Evolutionary conservation across 306 rosid genomes (phyloP).

Genomic region (Cajanus cajan): DNA sequence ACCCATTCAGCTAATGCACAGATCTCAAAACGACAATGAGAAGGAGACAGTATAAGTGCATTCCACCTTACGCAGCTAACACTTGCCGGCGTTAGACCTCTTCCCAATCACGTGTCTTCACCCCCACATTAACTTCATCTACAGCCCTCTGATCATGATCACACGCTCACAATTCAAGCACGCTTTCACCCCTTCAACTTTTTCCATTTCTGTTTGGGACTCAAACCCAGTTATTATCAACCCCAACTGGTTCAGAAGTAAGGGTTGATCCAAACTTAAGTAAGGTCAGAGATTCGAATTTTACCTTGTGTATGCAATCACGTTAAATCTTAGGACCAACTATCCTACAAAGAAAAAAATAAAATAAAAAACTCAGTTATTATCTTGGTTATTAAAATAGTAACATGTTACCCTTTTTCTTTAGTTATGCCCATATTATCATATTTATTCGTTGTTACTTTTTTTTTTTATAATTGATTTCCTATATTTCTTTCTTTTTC

Average conservation of each 20-base stretch:
- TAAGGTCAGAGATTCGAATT: too few relatives aligned
- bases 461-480: not conserved
- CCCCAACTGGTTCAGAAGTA: too few relatives aligned
- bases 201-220: not conserved
- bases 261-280: too few relatives aligned
- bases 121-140: conserved; percentile 11
- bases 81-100: conserved; percentile 33
- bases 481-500: not conserved
- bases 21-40: conserved; percentile 26
- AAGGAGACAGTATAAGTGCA: conserved; percentile 24
- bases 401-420: not conserved
- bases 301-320: too few relatives aligned
- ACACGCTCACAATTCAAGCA: not conserved
- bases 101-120: conserved; percentile 29
- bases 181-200: conserved; percentile 7
- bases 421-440: not conserved
- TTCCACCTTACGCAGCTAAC: conserved; percentile 30
- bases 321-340: too few relatives aligned
- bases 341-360: too few relatives aligned
- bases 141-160: not conserved
- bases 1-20: conserved; percentile 7
- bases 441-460: not conserved
- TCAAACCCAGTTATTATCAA: too few relatives aligned
- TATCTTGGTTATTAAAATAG: not conserved
- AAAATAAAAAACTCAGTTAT: too few relatives aligned